Percentiles rank a stretch among this genome's conserved stretches.
phyloP scores from a whole-genome alignment of 768 basidiomycete genomes.

The Boletus subparvulus region DNA sequence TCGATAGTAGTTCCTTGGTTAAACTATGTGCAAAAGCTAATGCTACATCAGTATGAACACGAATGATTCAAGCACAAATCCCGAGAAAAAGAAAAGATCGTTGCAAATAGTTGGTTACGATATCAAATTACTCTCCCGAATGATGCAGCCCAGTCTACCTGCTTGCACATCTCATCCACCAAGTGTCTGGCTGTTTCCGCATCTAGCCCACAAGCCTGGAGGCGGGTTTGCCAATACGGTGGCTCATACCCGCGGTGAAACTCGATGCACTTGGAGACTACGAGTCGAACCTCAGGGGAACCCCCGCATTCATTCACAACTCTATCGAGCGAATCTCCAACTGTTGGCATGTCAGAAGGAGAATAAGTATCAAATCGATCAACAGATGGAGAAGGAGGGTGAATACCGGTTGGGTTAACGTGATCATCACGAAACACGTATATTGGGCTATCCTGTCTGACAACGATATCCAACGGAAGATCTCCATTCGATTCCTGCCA shows the following conservation, averaged over 20 bases:
- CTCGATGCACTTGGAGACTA: conserved; percentile 25
- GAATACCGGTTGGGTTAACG: conserved; percentile 2
- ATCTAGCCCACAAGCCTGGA: conserved; percentile 23
- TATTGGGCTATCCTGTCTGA: conserved; percentile 24
- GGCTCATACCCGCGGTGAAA: conserved; percentile 27
- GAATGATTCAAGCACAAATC: not conserved
- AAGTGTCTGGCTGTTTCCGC: conserved; percentile 14
- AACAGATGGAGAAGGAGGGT: conserved; percentile 20
- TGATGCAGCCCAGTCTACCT: conserved; percentile 19
- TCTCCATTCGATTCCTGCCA: conserved; percentile 4
- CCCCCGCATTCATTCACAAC: conserved; percentile 17
- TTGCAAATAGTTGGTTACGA: not conserved
- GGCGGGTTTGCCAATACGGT: conserved; percentile 26
- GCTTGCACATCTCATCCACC: conserved; percentile 28
- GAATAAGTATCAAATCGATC: conserved; percentile 4
- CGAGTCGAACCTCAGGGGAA: conserved; percentile 18
- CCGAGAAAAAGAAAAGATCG: not conserved
- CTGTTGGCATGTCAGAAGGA: conserved; percentile 4
- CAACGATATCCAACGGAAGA: conserved; percentile 3
- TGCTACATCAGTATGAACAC: conserved; percentile 7
- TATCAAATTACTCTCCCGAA: conserved; percentile 2
- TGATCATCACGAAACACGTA: conserved; percentile 7
- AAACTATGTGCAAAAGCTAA: not conserved
- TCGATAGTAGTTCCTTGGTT: too few relatives aligned
- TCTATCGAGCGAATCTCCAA: conserved; percentile 24